Evolutionary conservation across 148 eudicot species (phyloP), one percentile per base, ranked within the genome.

Genomic region (Rhododendron vialii): DNA sequence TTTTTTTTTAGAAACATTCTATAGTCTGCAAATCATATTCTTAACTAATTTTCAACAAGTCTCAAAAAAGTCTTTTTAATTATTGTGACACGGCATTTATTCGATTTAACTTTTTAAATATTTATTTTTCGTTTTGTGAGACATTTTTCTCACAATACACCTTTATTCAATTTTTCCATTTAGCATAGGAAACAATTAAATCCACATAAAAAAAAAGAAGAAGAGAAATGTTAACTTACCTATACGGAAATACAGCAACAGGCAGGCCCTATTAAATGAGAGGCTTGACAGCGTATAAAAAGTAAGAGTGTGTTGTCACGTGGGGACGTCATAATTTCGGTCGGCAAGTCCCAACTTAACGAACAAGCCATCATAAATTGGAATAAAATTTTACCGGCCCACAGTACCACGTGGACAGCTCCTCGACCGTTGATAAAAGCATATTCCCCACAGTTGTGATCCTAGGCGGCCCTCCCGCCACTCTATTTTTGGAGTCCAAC

Each of bases 271-370:
- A 51, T 12, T 13, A 59, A 20, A 22, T 59, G 9, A 59, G n/a
- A 59, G 65, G 65, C 65, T 59, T 36, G 87, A 80, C 85, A 63
- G 78, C 30, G 30, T 41, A 6, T 41, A 41, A 81, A 75, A 87
- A 82, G 57, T 22, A 28, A 28, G 71, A 59, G 87, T 73, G 84
- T 79, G 87, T 61, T 50, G 48, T 87, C 90, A 79, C 85, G 89
- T 88, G 86, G 48, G 75, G 75, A 80, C 82, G 73, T 89, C 89
- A 89, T 89, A 43, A 89, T 85, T 61, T 45, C 7, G 83, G 85
- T 80, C 83, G 87, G 80, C 83, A 71, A 50, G 83, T 57, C 82
- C 57, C 65, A 22, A 74, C 90, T 78, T 86, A 76, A 47, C 33
- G 1, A 35, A 12, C 83, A 82, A 88, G 82, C 71, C 65, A 84